phyloP scores from a whole-genome alignment of 805 yeast species.

The Myxozyma neotropica region DNA sequence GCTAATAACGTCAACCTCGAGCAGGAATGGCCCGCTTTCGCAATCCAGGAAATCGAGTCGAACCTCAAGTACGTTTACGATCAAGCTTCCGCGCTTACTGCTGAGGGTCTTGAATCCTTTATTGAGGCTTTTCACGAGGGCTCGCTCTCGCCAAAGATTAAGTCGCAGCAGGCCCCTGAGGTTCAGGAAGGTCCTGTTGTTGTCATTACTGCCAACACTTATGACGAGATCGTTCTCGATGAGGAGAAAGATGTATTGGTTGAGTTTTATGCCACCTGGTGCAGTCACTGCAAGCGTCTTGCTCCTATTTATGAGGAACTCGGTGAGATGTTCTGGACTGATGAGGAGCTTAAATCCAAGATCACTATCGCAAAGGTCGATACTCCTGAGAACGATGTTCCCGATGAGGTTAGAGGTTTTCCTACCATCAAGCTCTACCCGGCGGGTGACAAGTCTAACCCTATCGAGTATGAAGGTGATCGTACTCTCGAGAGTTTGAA shows the following conservation, averaged over 20 bases:
- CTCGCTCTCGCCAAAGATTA: slow-evolving; percentile 68
- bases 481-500: slow-evolving; percentile 76
- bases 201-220: slow-evolving; percentile 78
- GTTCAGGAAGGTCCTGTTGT: slow-evolving; percentile 73
- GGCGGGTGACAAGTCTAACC: slow-evolving; percentile 72
- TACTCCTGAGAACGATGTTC: slow-evolving; percentile 87
- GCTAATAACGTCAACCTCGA: slow-evolving; percentile 82
- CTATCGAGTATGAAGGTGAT: slow-evolving; percentile 65
- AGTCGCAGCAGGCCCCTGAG: slow-evolving; percentile 85
- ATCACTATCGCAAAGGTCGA: slow-evolving; percentile 84
- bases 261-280: slow-evolving; percentile 84
- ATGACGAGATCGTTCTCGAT: slow-evolving; percentile 64
- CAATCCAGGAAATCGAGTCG: slow-evolving; percentile 68
- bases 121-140: slow-evolving; percentile 67
- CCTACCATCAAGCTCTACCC: slow-evolving; percentile 92
- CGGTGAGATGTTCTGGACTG: slow-evolving; percentile 64
- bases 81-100: slow-evolving; percentile 58
- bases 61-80: slow-evolving; percentile 78
- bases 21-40: slow-evolving; percentile 87
- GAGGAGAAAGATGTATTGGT: slow-evolving; percentile 74
- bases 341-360: slow-evolving; percentile 52
- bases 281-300: slow-evolving; percentile 92
- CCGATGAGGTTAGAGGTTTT: slow-evolving; percentile 75
- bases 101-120: slow-evolving; percentile 59
- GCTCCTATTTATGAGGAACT: slow-evolving; percentile 88